Evolutionary conservation across 2,329 filamentous ascomycete genomes (phyloP).

Genomic region (Hyphodiscus sp.): DNA sequence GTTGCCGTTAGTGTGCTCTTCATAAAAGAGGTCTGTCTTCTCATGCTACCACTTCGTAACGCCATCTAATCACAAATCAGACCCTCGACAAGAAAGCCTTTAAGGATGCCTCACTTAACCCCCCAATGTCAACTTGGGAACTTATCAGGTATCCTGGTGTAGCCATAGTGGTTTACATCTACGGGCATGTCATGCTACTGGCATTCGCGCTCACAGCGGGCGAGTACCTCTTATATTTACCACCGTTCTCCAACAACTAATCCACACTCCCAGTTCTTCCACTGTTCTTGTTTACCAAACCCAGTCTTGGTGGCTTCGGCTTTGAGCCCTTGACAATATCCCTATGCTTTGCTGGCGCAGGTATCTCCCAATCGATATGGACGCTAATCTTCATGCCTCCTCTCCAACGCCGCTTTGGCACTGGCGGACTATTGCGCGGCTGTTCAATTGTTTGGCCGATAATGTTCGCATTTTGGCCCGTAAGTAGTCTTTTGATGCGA

Average conservation of each 20-base stretch:
- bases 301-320: slow-evolving; percentile 57
- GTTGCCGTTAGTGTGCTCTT: slow-evolving; percentile 47
- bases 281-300: slow-evolving; percentile 60
- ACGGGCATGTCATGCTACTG: slow-evolving; percentile 60
- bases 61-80: slow-evolving; percentile 15
- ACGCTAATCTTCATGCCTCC: slow-evolving; percentile 63
- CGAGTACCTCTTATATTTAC: slow-evolving; percentile 1
- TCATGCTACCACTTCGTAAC: background rate
- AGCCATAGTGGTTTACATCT: slow-evolving; percentile 56
- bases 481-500: slow-evolving; percentile 51
- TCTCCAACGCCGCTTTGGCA: slow-evolving; percentile 60
- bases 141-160: slow-evolving; percentile 61
- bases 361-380: slow-evolving; percentile 64
- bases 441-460: slow-evolving; percentile 56
- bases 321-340: slow-evolving; percentile 60
- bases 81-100: slow-evolving; percentile 35
- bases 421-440: slow-evolving; percentile 53
- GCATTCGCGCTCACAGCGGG: slow-evolving; percentile 64
- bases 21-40: slow-evolving; percentile 45
- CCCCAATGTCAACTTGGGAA: slow-evolving; percentile 40
- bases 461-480: slow-evolving; percentile 50
- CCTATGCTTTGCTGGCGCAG: slow-evolving; percentile 56
- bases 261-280: slow-evolving; percentile 41
- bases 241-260: background rate
- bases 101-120: slow-evolving; percentile 21